Percentiles rank a stretch among this genome's conserved stretches.
These are phyloP conservation scores for Zymoseptoria tritici DNA, from an alignment of 2,329 filamentous ascomycete species.

Conservation along the genomic window DNA sequence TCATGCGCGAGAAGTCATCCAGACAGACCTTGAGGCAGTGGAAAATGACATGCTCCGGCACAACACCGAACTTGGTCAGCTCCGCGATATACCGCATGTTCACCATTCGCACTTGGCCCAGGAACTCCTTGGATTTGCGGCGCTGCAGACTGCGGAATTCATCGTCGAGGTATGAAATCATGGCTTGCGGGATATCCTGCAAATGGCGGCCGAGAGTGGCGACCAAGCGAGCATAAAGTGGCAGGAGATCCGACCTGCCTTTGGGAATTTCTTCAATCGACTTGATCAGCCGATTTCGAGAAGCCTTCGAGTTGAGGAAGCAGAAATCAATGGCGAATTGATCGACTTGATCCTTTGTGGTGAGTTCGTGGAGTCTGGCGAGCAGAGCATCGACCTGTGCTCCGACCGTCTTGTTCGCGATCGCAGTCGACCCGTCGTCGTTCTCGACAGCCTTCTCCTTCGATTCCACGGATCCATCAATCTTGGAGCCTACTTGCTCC, in stretches of 20 bases:
- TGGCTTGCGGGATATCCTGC: slow-evolving; percentile 83
- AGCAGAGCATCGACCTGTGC: slow-evolving; percentile 91
- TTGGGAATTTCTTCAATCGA: slow-evolving; percentile 91
- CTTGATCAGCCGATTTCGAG: slow-evolving; percentile 87
- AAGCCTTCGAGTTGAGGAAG: slow-evolving; percentile 96
- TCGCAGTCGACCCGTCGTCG: slow-evolving; percentile 86
- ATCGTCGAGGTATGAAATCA: slow-evolving; percentile 88
- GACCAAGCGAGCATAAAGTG: slow-evolving; percentile 84
- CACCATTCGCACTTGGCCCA: slow-evolving; percentile 84
- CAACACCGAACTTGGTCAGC: slow-evolving; percentile 94
- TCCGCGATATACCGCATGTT: slow-evolving; percentile 98
- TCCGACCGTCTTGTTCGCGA: slow-evolving; percentile 95
- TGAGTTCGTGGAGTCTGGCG: slow-evolving; percentile 80
- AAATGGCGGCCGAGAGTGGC: slow-evolving; percentile 91
- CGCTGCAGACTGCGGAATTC: slow-evolving; percentile 95
- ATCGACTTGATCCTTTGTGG: slow-evolving; percentile 84
- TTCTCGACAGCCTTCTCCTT: slow-evolving; percentile 50
- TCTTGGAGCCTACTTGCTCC: slow-evolving; percentile 73
- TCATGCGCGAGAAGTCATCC: slow-evolving; percentile 97
- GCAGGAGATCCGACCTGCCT: slow-evolving; percentile 81
- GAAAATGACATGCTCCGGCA: slow-evolving; percentile 97
- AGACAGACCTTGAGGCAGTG: slow-evolving; percentile 96
- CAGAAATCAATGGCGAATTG: slow-evolving; percentile 94
- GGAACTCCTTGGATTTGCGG: slow-evolving; percentile 94
- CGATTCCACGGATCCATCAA: slow-evolving; percentile 42